Evolutionary conservation across 495 filamentous ascomycete species (phyloP).

Genomic region (Aspergillus egyptiacus): DNA sequence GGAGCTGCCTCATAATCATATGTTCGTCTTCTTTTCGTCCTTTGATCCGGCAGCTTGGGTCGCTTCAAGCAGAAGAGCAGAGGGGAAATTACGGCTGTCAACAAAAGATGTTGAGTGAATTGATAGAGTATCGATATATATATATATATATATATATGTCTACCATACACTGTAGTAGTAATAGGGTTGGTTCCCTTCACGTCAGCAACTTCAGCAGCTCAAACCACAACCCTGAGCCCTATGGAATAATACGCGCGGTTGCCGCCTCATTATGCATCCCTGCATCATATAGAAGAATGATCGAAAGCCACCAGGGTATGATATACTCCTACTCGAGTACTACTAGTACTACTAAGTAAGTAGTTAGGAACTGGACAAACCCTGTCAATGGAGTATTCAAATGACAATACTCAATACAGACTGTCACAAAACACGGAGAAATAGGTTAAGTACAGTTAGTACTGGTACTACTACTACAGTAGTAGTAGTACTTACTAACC

Average conservation of each 20-base stretch:
- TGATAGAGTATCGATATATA: too few species aligned
- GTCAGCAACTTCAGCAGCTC: neutral
- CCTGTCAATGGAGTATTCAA: conserved; percentile 1
- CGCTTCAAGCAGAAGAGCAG: neutral
- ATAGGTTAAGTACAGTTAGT: too few species aligned
- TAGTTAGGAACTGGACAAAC: neutral
- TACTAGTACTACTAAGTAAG: too few species aligned
- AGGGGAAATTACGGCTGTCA: neutral
- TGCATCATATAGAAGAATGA: neutral
- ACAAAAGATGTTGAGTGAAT: too few species aligned
- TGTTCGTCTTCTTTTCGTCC: too few species aligned
- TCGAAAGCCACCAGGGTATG: too few species aligned
- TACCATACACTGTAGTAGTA: too few species aligned
- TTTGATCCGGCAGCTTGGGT: neutral
- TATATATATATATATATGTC: too few species aligned
- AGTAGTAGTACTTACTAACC: too few species aligned
- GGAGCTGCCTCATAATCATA: conserved; percentile 9
- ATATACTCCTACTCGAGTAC: too few species aligned
- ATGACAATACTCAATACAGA: conserved; percentile 11
- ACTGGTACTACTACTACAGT: too few species aligned
- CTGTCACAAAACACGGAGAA: conserved; percentile 12
- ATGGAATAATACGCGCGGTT: conserved; percentile 5
- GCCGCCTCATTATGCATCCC: conserved; percentile 8
- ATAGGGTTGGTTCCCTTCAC: too few species aligned
- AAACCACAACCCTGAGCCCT: neutral